phyloP scores from a whole-genome alignment of 2,329 filamentous ascomycete species.

The Thelonectria blattea region DNA sequence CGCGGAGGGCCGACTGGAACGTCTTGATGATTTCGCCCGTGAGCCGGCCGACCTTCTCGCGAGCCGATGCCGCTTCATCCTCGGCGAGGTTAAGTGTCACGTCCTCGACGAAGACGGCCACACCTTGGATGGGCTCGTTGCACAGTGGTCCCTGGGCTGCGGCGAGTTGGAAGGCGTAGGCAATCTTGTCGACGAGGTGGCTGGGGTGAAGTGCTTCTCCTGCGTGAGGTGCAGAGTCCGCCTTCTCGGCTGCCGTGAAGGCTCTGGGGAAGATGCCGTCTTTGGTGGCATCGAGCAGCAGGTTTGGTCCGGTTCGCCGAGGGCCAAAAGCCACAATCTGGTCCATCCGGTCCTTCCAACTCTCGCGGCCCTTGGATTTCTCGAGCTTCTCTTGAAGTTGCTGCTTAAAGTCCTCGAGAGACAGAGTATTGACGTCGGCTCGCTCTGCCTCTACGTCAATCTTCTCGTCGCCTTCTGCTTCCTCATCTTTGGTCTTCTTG shows the following conservation, averaged over 20 bases:
- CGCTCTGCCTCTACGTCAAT: conserved; percentile 64
- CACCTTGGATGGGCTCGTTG: conserved; percentile 89
- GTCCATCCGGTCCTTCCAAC: conserved; percentile 77
- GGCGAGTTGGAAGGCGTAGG: conserved; percentile 92
- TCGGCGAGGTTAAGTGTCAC: conserved; percentile 65
- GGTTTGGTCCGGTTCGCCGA: conserved; percentile 81
- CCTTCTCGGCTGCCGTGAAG: conserved; percentile 53
- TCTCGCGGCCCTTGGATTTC: conserved; percentile 73
- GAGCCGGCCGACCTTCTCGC: conserved; percentile 75
- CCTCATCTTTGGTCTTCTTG: conserved; percentile 54
- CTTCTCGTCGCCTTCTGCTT: conserved; percentile 47
- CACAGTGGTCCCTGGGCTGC: conserved; percentile 89
- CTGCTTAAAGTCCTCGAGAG: conserved; percentile 76
- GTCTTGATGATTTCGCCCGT: conserved; percentile 94
- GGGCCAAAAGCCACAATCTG: conserved; percentile 92
- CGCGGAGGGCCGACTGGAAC: conserved; percentile 80
- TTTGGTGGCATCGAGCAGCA: conserved; percentile 83
- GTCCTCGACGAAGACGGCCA: conserved; percentile 89
- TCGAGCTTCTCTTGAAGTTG: conserved; percentile 74
- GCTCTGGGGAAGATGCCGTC: conserved; percentile 75
- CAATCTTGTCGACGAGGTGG: conserved; percentile 87
- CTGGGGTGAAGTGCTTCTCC: conserved; percentile 61
- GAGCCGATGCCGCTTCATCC: conserved; percentile 60
- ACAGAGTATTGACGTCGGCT: conserved; percentile 66
- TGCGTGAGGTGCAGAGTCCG: conserved; percentile 45